These are phyloP conservation scores for Ophiognomonia clavigignenti-juglandacearum DNA, from an alignment of 2,329 filamentous ascomycete genomes.

Conservation along the genomic window DNA sequence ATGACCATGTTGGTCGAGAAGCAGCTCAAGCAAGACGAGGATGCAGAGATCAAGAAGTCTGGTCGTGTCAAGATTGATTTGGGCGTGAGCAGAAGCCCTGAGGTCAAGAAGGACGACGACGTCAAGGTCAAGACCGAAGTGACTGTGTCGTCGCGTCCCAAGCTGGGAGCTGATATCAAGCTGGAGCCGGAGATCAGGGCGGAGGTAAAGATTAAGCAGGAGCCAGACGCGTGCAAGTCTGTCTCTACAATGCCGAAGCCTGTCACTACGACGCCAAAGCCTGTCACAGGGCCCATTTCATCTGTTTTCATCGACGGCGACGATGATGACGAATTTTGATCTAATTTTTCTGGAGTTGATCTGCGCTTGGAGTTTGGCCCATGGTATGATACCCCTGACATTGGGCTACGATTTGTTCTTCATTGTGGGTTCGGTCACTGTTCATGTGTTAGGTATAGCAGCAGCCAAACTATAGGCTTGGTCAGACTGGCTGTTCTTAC, in stretches of 20 bases:
- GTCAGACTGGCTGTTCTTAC: background rate
- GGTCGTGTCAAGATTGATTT: slow-evolving; percentile 3
- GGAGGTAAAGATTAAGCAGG: background rate
- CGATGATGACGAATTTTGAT: slow-evolving; percentile 14
- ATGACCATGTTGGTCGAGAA: slow-evolving; percentile 42
- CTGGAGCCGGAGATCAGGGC: background rate
- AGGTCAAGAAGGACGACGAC: slow-evolving; percentile 21
- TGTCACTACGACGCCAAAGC: too few relatives aligned
- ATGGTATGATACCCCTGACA: slow-evolving; percentile 10
- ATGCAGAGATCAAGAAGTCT: slow-evolving; percentile 14
- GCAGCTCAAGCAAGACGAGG: slow-evolving; percentile 19
- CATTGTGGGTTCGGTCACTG: background rate
- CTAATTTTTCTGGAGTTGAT: too few relatives aligned
- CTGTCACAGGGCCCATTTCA: slow-evolving; percentile 2
- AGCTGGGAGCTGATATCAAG: background rate
- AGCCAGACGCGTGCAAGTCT: background rate
- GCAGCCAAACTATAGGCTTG: background rate
- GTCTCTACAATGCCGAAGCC: background rate
- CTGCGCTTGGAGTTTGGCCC: too few relatives aligned
- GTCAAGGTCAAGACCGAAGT: background rate
- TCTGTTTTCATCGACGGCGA: slow-evolving; percentile 14
- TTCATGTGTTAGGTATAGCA: background rate
- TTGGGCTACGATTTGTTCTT: background rate
- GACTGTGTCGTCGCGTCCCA: too few relatives aligned
- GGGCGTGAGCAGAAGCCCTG: too few relatives aligned